Evolutionary conservation across 164 flowering plant species (phyloP).

Genomic region (Sextonia rubra): DNA sequence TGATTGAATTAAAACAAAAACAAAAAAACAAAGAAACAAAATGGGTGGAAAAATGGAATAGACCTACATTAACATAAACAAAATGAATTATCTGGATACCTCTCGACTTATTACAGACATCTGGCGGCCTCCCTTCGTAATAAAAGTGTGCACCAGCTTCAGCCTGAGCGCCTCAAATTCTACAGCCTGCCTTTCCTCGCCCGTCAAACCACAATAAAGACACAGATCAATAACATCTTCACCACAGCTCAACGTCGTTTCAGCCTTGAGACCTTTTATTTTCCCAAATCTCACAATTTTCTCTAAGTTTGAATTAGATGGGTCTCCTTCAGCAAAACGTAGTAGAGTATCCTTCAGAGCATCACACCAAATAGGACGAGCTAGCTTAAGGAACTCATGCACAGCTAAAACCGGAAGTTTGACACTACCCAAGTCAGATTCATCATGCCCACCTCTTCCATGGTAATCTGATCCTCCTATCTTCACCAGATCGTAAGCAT

Average conservation of each 20-base stretch:
- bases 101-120: constrained; percentile 4
- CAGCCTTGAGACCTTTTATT: constrained; percentile 25
- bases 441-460: constrained; percentile 68
- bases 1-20: no score
- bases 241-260: constrained; percentile 20
- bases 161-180: constrained; percentile 51
- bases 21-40: no score
- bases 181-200: constrained; percentile 50
- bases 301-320: constrained; percentile 53
- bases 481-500: constrained; percentile 63
- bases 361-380: constrained; percentile 76
- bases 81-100: not conserved
- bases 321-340: constrained; percentile 42
- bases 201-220: constrained; percentile 58
- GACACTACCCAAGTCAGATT: constrained; percentile 80
- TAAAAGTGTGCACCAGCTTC: constrained; percentile 38
- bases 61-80: not conserved
- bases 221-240: constrained; percentile 47
- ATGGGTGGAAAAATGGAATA: not conserved
- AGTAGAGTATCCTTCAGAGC: constrained; percentile 51
- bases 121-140: constrained; percentile 16
- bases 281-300: constrained; percentile 44
- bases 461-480: constrained; percentile 96
- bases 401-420: constrained; percentile 56
- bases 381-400: constrained; percentile 68